Evolutionary conservation across 75 land plant species (phyloP).

Genomic region (Cunninghamia lanceolata): DNA sequence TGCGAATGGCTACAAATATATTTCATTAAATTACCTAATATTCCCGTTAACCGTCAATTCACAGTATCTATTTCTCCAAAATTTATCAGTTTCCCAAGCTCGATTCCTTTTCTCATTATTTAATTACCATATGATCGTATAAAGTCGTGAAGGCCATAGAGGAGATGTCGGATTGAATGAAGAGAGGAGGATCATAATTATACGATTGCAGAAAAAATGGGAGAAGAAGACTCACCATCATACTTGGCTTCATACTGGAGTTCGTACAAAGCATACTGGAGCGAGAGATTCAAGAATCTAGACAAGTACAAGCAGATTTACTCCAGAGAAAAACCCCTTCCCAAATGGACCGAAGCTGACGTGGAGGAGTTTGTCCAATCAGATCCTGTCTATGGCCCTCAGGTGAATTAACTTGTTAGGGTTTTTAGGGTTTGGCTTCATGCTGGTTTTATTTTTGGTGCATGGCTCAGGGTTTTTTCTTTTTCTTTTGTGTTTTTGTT

Average conservation of each 20-base stretch:
- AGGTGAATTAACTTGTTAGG: constrained; percentile 14
- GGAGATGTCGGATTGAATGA: background rate
- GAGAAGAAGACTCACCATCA: background rate
- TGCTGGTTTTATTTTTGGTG: constrained; percentile 7
- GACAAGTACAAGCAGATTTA: constrained; percentile 31
- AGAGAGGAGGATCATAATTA: background rate
- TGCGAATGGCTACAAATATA: too few relatives aligned
- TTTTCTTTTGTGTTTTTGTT: background rate
- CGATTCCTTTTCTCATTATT: background rate
- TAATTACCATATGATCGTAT: background rate
- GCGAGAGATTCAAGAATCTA: constrained; percentile 20
- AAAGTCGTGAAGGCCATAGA: background rate
- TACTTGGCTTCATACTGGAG: background rate
- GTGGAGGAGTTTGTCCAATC: constrained; percentile 80
- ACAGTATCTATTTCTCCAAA: background rate
- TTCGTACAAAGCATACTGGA: constrained; percentile 22
- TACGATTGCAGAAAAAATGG: background rate
- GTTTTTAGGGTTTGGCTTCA: too few relatives aligned
- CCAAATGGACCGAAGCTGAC: constrained; percentile 53
- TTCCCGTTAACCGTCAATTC: background rate
- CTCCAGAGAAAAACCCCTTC: constrained; percentile 38
- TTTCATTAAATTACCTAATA: too few relatives aligned
- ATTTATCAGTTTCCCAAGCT: background rate
- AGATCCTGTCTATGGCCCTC: constrained; percentile 86
- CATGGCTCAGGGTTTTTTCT: background rate